Evolutionary conservation across 805 yeast genomes (phyloP).

Genomic region (Cyberlindnera americana): DNA sequence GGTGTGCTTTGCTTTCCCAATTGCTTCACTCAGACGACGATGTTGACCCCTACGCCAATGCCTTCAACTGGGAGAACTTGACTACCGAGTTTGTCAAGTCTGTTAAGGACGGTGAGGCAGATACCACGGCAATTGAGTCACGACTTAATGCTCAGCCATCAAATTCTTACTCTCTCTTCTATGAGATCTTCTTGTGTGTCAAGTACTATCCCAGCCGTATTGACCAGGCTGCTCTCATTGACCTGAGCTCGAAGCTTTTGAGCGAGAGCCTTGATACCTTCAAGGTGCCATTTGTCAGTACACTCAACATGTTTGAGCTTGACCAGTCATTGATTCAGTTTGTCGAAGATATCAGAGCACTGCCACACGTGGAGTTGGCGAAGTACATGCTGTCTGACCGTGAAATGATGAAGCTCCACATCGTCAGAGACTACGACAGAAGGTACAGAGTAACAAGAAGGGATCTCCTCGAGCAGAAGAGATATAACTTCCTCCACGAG

Average conservation of each 20-base stretch:
- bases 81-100: constrained; percentile 1
- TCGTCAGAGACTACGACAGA: constrained; percentile 9
- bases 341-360: constrained; percentile 26
- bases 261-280: constrained; percentile 9
- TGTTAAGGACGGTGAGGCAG: background rate
- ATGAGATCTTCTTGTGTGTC: constrained; percentile 22
- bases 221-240: constrained; percentile 2
- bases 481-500: constrained; percentile 68
- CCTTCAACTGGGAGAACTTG: constrained; percentile 7
- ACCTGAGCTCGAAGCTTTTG: background rate
- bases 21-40: background rate
- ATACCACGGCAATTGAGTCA: background rate
- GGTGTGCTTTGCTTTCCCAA: constrained; percentile 3
- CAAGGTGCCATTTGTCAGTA: constrained; percentile 29
- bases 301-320: constrained; percentile 28
- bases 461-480: constrained; percentile 35
- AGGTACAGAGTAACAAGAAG: background rate
- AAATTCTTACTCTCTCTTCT: constrained; percentile 15
- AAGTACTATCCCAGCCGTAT: constrained; percentile 19
- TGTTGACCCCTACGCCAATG: background rate
- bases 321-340: constrained; percentile 24
- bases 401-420: constrained; percentile 35
- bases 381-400: constrained; percentile 26
- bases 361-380: constrained; percentile 19
- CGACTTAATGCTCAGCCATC: constrained; percentile 5